A percentile compares a stretch with the other conserved stretches of the same genome.
These are phyloP conservation scores for Mariannaea sp. DNA, from an alignment of 2,329 filamentous ascomycete genomes.

Conservation along the genomic window DNA sequence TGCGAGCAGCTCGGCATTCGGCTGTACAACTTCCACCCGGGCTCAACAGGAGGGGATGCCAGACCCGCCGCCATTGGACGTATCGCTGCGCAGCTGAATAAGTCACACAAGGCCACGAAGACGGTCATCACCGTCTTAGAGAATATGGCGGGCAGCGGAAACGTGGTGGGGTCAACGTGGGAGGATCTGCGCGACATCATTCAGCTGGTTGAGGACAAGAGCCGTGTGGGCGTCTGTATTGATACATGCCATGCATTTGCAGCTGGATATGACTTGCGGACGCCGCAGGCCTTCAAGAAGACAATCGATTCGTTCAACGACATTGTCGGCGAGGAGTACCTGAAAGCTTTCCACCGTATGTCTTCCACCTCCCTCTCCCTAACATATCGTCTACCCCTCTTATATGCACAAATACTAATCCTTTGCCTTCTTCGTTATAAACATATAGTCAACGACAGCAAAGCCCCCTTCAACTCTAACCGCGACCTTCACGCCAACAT, in stretches of 20 bases:
- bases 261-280: conserved; percentile 86
- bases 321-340: conserved; percentile 76
- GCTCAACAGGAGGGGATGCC: conserved; percentile 72
- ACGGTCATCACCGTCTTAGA: conserved; percentile 85
- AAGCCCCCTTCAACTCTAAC: conserved; percentile 80
- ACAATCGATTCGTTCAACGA: conserved; percentile 79
- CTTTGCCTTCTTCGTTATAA: conserved; percentile 3
- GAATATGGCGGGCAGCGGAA: conserved; percentile 92
- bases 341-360: conserved; percentile 76
- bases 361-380: too few species aligned
- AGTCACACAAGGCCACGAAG: conserved; percentile 75
- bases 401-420: background rate
- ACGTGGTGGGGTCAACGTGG: conserved; percentile 83
- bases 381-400: too few species aligned
- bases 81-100: conserved; percentile 82
- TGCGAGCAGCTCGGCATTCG: conserved; percentile 85
- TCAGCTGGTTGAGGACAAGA: conserved; percentile 75
- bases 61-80: conserved; percentile 73
- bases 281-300: conserved; percentile 70
- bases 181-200: conserved; percentile 89
- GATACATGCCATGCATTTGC: conserved; percentile 98
- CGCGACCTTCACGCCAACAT: conserved; percentile 96
- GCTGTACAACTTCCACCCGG: conserved; percentile 98
- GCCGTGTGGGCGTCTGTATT: conserved; percentile 87
- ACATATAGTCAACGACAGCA: conserved; percentile 93